Evolutionary conservation across 257 asterid species (phyloP).

Genomic region (Jasminum sambac): DNA sequence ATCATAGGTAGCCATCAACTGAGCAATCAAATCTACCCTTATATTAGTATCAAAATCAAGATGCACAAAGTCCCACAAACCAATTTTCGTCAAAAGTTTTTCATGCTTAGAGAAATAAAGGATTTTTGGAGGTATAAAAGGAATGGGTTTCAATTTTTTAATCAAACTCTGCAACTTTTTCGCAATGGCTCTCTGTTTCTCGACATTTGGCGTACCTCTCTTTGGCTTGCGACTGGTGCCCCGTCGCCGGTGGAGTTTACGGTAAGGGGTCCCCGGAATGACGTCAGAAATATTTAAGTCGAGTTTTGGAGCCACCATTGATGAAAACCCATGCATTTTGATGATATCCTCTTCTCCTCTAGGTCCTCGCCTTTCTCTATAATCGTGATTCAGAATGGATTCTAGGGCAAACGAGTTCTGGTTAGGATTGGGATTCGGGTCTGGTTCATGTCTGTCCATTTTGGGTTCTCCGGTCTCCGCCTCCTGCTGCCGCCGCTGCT

Average conservation of each 20-base stretch:
- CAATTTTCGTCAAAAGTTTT: slow-evolving; percentile 56
- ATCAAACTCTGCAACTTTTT: slow-evolving; percentile 42
- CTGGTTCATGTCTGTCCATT: not conserved
- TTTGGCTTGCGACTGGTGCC: slow-evolving; percentile 40
- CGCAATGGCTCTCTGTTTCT: slow-evolving; percentile 49
- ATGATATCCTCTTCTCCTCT: slow-evolving; percentile 21
- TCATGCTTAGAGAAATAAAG: slow-evolving; percentile 59
- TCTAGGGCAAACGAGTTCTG: not conserved
- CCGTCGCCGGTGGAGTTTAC: slow-evolving; percentile 18
- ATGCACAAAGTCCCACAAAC: slow-evolving; percentile 80
- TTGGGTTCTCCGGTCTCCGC: too few relatives aligned
- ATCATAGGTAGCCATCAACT: slow-evolving; percentile 64
- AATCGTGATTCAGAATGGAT: not conserved
- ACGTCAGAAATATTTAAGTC: slow-evolving; percentile 21
- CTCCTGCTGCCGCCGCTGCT: not conserved
- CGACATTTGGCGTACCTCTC: slow-evolving; percentile 39
- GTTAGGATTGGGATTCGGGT: not conserved
- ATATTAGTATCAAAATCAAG: slow-evolving; percentile 56
- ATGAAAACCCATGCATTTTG: slow-evolving; percentile 28
- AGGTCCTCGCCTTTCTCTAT: slow-evolving; percentile 27
- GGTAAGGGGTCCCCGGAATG: slow-evolving; percentile 31
- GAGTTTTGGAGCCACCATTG: slow-evolving; percentile 22
- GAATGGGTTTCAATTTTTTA: slow-evolving; percentile 58
- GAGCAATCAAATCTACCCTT: slow-evolving; percentile 68
- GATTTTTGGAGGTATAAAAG: slow-evolving; percentile 53